Evolutionary conservation across 2,329 filamentous ascomycete species (phyloP).

Genomic region (Emmonsiellopsis sp.): DNA sequence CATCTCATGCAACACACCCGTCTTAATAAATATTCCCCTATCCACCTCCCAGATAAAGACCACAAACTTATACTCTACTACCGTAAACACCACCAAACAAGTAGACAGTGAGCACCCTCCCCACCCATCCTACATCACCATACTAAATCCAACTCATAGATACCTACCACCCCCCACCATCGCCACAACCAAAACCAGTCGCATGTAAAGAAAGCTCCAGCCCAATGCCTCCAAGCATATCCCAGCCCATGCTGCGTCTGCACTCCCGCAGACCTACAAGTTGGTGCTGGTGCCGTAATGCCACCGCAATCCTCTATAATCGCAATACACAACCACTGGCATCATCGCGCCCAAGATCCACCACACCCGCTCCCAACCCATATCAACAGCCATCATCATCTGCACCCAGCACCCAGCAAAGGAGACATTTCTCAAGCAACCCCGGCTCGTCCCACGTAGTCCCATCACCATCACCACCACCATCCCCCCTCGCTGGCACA

Average conservation of each 20-base stretch:
- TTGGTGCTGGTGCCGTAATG: neutral
- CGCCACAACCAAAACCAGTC: neutral
- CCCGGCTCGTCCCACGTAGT: neutral
- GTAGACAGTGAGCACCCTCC: neutral
- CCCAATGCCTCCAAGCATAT: neutral
- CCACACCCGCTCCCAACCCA: too few species aligned
- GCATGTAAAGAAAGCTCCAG: neutral
- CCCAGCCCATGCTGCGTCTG: neutral
- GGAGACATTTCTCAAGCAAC: too few species aligned
- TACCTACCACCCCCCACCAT: neutral
- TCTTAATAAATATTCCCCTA: too few species aligned
- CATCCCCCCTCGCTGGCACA: slow-evolving; percentile 23
- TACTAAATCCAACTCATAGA: neutral
- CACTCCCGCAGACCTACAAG: neutral
- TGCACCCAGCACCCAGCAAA: neutral
- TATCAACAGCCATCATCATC: too few species aligned
- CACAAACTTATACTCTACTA: neutral
- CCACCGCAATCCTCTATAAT: neutral
- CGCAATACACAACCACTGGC: too few species aligned
- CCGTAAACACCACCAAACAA: too few species aligned
- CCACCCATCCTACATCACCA: neutral
- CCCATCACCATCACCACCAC: neutral
- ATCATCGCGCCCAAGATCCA: too few species aligned
- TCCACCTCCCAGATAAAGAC: neutral
- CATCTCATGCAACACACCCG: too few species aligned